Percentiles rank a stretch among this genome's conserved stretches.
These are phyloP conservation scores for Pinus albicaulis DNA, from an alignment of 75 land plant genomes.

Conservation along the genomic window DNA sequence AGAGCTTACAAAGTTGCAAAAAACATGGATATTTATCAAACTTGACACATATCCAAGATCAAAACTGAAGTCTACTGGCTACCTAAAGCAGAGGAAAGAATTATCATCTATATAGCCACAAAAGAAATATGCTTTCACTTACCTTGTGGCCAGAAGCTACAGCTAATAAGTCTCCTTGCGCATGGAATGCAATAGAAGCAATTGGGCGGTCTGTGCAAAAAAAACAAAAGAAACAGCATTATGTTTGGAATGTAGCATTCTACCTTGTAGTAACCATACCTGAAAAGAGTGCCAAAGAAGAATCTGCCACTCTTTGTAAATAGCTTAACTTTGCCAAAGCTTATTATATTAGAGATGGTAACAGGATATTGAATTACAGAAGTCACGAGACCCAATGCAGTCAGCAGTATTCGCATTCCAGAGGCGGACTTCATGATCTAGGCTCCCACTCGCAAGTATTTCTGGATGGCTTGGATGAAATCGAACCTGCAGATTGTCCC, in stretches of 20 bases:
- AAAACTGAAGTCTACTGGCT: too few relatives aligned
- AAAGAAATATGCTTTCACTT: neutral
- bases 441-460: constrained; percentile 93
- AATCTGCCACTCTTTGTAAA: too few relatives aligned
- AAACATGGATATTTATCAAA: neutral
- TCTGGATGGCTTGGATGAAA: constrained; percentile 84
- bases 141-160: constrained; percentile 98
- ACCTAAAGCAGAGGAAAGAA: too few relatives aligned
- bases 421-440: constrained; percentile 92
- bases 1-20: constrained; percentile 43
- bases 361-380: constrained; percentile 46
- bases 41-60: neutral
- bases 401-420: constrained; percentile 91
- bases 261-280: neutral
- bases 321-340: neutral
- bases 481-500: constrained; percentile 55
- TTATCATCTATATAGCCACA: too few relatives aligned
- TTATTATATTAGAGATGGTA: neutral
- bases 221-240: neutral
- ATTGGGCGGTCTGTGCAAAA: constrained; percentile 78
- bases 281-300: neutral
- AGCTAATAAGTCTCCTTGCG: constrained; percentile 86
- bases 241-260: neutral
- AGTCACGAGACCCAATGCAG: constrained; percentile 83
- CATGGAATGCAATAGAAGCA: constrained; percentile 96